Conservation (phyloP, 768 basidiomycete genomes). For the Lactarius sanguifluus region DNA sequence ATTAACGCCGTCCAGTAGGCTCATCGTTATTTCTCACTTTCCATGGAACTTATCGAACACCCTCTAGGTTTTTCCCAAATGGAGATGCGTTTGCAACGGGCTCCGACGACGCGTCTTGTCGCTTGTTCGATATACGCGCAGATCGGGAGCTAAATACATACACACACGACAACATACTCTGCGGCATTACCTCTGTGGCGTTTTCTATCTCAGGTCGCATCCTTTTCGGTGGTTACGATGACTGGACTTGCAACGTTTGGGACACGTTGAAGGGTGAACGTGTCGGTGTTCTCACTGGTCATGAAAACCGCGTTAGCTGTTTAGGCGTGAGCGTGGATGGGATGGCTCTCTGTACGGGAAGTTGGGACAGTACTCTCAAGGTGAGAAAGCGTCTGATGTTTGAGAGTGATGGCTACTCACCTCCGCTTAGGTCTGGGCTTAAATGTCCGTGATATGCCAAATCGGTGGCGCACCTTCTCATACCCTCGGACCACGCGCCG, state of each 20-base stretch:
- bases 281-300: conserved; percentile 94
- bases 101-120: conserved; percentile 98
- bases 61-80: conserved; percentile 93
- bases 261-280: conserved; percentile 98
- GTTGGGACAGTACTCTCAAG: conserved; percentile 97
- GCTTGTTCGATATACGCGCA: conserved; percentile 95
- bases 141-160: conserved; percentile 97
- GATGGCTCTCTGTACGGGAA: conserved; percentile 98
- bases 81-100: conserved; percentile 99
- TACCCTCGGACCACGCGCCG: conserved; percentile 26
- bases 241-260: conserved; percentile 99
- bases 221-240: conserved; percentile 97
- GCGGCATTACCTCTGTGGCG: conserved; percentile 97
- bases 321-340: conserved; percentile 94
- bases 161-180: conserved; percentile 98
- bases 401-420: conserved; percentile 18
- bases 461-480: conserved; percentile 17
- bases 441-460: conserved; percentile 33
- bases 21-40: conserved; percentile 15
- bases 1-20: conserved; percentile 98
- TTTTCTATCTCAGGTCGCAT: conserved; percentile 98
- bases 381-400: conserved; percentile 44
- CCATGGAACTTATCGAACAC: conserved; percentile 14
- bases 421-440: conserved; percentile 76
- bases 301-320: conserved; percentile 98